A percentile compares a stretch with the other conserved stretches of the same genome.
These are phyloP conservation scores for Malus domestica DNA, from an alignment of 306 rosid genomes.

Conservation along the genomic window DNA sequence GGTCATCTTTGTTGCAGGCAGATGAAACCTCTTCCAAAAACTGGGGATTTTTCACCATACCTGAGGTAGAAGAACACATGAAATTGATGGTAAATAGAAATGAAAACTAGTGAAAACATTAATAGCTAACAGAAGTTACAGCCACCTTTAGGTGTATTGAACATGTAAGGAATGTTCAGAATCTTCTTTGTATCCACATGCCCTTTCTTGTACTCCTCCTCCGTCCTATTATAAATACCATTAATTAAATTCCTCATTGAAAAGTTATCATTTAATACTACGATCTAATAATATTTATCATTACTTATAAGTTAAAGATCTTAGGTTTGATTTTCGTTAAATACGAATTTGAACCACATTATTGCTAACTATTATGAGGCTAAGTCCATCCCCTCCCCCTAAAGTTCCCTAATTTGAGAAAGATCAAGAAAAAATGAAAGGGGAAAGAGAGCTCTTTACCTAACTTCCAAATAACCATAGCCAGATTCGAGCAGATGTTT, in stretches of 20 bases:
- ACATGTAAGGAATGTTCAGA: conserved; percentile 66
- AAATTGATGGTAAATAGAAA: neutral
- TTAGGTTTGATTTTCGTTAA: no score
- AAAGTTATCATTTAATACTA: neutral
- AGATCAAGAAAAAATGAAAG: neutral
- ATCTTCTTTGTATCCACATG: conserved; percentile 52
- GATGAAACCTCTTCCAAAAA: conserved; percentile 52
- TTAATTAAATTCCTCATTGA: neutral
- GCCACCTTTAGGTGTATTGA: conserved; percentile 58
- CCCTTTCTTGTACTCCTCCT: conserved; percentile 61
- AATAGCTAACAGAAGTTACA: neutral
- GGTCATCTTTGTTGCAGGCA: conserved; percentile 55
- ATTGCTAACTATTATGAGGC: no score
- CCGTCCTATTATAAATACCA: conserved; percentile 46
- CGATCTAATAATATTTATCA: accelerated
- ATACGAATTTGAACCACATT: no score
- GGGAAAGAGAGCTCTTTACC: conserved; percentile 27
- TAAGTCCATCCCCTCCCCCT: neutral
- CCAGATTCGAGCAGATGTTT: conserved; percentile 49
- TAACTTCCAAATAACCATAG: conserved; percentile 62
- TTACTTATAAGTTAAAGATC: no score
- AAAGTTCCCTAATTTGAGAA: neutral
- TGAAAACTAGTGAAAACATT: neutral
- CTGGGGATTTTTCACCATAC: conserved; percentile 58
- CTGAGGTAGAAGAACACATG: conserved; percentile 23